Conservation (phyloP, 2,329 filamentous ascomycete genomes). For the Aureobasidium vineae region DNA sequence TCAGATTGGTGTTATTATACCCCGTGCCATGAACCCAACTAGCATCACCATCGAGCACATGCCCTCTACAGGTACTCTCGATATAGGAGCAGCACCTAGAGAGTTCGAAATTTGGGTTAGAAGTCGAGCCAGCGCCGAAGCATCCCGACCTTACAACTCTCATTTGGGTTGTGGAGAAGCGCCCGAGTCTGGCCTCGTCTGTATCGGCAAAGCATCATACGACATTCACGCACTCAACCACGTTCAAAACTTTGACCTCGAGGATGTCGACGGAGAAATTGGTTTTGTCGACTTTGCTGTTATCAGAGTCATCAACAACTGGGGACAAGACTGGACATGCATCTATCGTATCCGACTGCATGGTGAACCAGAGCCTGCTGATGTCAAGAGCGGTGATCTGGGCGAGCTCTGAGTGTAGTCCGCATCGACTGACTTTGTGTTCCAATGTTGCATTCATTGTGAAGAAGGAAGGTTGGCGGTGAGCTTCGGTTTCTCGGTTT, state of each 20-base stretch:
- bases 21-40: slow-evolving; percentile 40
- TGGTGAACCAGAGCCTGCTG: slow-evolving; percentile 35
- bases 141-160: slow-evolving; percentile 27
- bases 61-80: slow-evolving; percentile 41
- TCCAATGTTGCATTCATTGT: background rate
- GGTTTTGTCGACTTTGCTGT: slow-evolving; percentile 40
- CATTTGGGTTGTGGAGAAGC: slow-evolving; percentile 26
- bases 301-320: slow-evolving; percentile 45
- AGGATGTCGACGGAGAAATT: slow-evolving; percentile 32
- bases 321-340: slow-evolving; percentile 47
- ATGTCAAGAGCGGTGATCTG: background rate
- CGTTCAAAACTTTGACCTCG: slow-evolving; percentile 44
- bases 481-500: background rate
- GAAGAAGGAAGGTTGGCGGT: background rate
- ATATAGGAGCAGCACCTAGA: slow-evolving; percentile 44
- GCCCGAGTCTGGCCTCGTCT: slow-evolving; percentile 38
- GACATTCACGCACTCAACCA: slow-evolving; percentile 44
- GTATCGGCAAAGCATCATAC: slow-evolving; percentile 45
- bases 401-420: background rate
- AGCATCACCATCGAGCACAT: slow-evolving; percentile 50
- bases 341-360: slow-evolving; percentile 49
- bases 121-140: slow-evolving; percentile 29
- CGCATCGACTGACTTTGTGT: background rate
- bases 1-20: slow-evolving; percentile 59
- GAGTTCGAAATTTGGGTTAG: slow-evolving; percentile 49